These are phyloP conservation scores for Solanum ossicruentum DNA, from an alignment of 257 asterid species.

Conservation along the genomic window DNA sequence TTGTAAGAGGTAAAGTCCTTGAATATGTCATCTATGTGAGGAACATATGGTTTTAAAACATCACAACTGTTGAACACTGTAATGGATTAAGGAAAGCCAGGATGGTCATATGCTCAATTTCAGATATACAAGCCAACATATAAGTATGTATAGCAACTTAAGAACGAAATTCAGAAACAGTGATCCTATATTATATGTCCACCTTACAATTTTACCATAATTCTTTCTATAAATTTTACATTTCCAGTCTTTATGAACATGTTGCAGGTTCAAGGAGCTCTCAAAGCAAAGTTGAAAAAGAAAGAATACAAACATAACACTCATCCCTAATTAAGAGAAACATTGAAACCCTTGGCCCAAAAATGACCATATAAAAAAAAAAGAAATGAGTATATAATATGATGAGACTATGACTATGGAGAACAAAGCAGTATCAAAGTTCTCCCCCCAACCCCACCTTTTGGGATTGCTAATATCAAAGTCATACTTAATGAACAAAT, in stretches of 20 bases:
- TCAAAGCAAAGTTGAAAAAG: background rate
- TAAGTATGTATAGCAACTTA: background rate
- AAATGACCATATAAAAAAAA: background rate
- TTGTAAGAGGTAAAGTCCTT: conserved; percentile 86
- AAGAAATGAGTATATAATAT: background rate
- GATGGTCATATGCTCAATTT: background rate
- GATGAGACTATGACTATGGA: background rate
- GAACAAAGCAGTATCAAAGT: background rate
- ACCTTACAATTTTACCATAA: background rate
- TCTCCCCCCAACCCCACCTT: background rate
- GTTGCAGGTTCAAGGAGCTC: background rate
- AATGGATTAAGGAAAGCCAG: conserved; percentile 37
- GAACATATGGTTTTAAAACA: conserved; percentile 73
- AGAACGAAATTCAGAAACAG: background rate
- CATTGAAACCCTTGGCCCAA: background rate
- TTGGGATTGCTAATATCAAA: background rate
- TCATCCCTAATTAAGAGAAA: background rate
- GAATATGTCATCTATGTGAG: conserved; percentile 75
- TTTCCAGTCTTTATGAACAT: background rate
- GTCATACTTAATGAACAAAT: background rate
- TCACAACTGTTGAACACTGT: conserved; percentile 81
- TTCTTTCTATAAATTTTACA: background rate
- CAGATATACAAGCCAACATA: background rate
- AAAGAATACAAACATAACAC: background rate
- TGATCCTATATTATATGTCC: background rate